phyloP scores from a whole-genome alignment of 2,329 filamentous ascomycete genomes.

The Talaromyces sp. region DNA sequence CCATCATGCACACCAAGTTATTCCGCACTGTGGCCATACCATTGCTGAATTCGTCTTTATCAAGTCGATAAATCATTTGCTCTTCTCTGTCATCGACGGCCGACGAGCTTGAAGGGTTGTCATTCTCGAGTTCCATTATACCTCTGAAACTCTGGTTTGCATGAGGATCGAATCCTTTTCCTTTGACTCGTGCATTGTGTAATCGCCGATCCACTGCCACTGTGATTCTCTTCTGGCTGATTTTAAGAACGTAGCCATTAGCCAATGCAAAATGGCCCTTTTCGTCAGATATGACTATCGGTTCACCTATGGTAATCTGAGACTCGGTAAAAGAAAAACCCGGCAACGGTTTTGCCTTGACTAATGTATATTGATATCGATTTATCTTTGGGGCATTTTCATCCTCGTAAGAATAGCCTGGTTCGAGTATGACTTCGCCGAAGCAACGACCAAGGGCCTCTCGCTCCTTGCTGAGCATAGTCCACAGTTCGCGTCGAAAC shows the following conservation, averaged over 20 bases:
- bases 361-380: constrained; percentile 78
- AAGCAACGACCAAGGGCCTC: constrained; percentile 89
- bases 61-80: constrained; percentile 69
- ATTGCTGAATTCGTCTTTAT: constrained; percentile 98
- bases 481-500: constrained; percentile 88
- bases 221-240: constrained; percentile 70
- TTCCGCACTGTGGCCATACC: constrained; percentile 94
- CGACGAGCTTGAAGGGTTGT: constrained; percentile 35
- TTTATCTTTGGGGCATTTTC: constrained; percentile 76
- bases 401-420: constrained; percentile 68
- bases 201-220: constrained; percentile 87
- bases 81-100: constrained; percentile 40
- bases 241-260: constrained; percentile 80
- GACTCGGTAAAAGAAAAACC: constrained; percentile 87
- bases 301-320: constrained; percentile 80
- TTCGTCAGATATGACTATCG: constrained; percentile 94
- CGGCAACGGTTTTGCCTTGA: constrained; percentile 60
- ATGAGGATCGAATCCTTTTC: constrained; percentile 68
- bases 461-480: constrained; percentile 83
- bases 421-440: constrained; percentile 76
- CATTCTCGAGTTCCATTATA: constrained; percentile 76
- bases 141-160: constrained; percentile 83
- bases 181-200: constrained; percentile 75
- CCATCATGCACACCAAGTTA: constrained; percentile 90
- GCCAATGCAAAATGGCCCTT: constrained; percentile 91